A percentile compares a stretch with the other conserved stretches of the same genome.
These are phyloP conservation scores for Paecilomyces sp. DNA, from an alignment of 2,329 filamentous ascomycete genomes.

Conservation along the genomic window DNA sequence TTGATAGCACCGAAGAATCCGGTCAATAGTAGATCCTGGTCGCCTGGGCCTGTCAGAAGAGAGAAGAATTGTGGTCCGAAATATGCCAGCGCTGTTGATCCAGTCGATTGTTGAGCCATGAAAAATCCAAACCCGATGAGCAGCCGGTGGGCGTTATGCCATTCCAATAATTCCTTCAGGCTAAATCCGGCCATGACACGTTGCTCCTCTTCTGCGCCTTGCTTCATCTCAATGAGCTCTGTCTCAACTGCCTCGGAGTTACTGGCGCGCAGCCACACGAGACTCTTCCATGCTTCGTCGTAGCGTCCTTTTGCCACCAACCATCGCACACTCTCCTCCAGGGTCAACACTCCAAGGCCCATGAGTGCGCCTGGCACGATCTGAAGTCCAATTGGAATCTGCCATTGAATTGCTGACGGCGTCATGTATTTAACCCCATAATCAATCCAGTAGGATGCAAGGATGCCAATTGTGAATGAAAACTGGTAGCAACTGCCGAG, in stretches of 20 bases:
- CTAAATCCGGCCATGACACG: constrained; percentile 39
- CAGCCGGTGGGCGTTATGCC: constrained; percentile 39
- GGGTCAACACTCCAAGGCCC: constrained; percentile 41
- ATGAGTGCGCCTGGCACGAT: constrained; percentile 42
- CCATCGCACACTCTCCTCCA: constrained; percentile 47
- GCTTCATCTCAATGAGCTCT: constrained; percentile 47
- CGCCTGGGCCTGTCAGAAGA: constrained; percentile 41
- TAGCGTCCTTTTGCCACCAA: constrained; percentile 40
- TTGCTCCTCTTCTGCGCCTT: constrained; percentile 40
- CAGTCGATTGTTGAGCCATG: constrained; percentile 47
- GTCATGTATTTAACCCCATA: constrained; percentile 32
- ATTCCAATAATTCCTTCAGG: constrained; percentile 38
- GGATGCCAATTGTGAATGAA: constrained; percentile 45
- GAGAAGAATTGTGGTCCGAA: constrained; percentile 51
- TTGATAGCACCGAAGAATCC: constrained; percentile 50
- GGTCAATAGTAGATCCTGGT: constrained; percentile 42
- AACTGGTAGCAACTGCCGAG: constrained; percentile 48
- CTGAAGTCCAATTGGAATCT: constrained; percentile 49
- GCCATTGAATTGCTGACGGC: constrained; percentile 42
- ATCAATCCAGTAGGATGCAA: constrained; percentile 49
- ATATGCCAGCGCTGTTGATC: constrained; percentile 49
- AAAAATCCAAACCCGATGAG: constrained; percentile 42
- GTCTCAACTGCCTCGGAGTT: constrained; percentile 25
- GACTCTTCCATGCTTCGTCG: constrained; percentile 40
- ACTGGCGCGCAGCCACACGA: constrained; percentile 47